Evolutionary conservation across 768 basidiomycete genomes (phyloP), one percentile per base, ranked within the genome.

Genomic region (Amanita pallidorosea): DNA sequence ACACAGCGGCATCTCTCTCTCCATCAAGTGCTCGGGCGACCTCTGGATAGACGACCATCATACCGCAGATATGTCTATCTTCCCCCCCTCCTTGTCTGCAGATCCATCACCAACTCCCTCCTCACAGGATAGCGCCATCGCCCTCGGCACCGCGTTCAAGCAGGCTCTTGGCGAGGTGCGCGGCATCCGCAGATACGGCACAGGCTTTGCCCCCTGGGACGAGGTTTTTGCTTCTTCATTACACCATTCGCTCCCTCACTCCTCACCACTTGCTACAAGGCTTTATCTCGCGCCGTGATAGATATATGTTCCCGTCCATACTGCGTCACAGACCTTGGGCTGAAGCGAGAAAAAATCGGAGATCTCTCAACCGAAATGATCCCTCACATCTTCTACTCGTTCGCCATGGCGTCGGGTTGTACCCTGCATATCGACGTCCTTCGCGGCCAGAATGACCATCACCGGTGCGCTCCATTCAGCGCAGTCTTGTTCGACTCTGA

Each of bases 11-110:
- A 88, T 96, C 81, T 93, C 91, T 0, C 71, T 99, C 55, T 80
- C 77, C 17, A 76, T 99, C 70, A 85, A 86, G 58, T 97, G 93
- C 67, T 82, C 88, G 62, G 96, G 96, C 36, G 96, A 99, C 65
- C 75, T 98, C 7, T 89, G 85, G 80, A 96, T 98, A 53, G 96
- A 99, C 68, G 96, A 99, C 69, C 96, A 98, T 61, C 96, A 99
- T 68, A 91, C 94, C 43, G 91, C 95, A 77, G 96, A 99, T 88
- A 80, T 83, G 85, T 82, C 45, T 43, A 27, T 23, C 38, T 11
- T 45, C 25, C 31, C 23, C 23, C 25, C 31, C 23, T 5, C 5
- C 36, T 12, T 37, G 27, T 34, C 6, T 44, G 38, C 23, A 42
- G 7, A 46, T 38, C 46, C 27, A 20, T 29, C 33, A 47, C 56